Evolutionary conservation across 345 rosid species (phyloP), one percentile per base, ranked within the genome.

Genomic region (Gossypium ekmanianum): DNA sequence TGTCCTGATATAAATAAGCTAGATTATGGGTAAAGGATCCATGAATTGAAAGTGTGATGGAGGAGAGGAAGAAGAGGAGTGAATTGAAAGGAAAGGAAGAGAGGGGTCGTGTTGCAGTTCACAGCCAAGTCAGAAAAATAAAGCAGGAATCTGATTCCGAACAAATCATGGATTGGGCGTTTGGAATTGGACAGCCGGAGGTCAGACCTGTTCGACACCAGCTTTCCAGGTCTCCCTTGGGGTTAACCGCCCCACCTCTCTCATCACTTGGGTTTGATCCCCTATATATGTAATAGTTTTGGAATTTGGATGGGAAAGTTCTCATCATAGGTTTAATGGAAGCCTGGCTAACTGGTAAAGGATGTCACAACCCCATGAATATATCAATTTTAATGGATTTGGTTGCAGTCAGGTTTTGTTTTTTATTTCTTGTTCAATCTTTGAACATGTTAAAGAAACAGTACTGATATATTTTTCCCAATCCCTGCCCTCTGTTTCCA

Each of bases 111-210:
- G 48, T 61, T 68, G 79, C 77, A 29, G 57, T 84, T 26, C 87
- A 84, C 63, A 84, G 47, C 73, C 87, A 84, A 27, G 84, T 79
- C 56, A 84, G 75, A 66, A 84, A 79, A 75, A 79, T 84, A 18
- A 81, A 79, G 84, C 50, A 77, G 57, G 84, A 81, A 61, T 74
- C 54, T 5, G 65, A 27, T 8, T 4, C 57, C 7, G 2, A 55
- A 51, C 71, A 74, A n/a, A 77, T 54, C 59, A 65, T 64, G 55
- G 83, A 81, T 26, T 72, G 73, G 72, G 34, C 79, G 17, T 62
- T 65, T 2, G 83, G 62, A 34, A 5, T 34, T 34, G 41, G 41
- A 54, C 75, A 59, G 74, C 77, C 79, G 3, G 84, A 83, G 81
- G 75, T 74, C 50, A 74, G 81, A 51, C 79, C 77, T 11, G 79